phyloP scores from a whole-genome alignment of 306 rosid species.

The Pyrus pyrifolia region DNA sequence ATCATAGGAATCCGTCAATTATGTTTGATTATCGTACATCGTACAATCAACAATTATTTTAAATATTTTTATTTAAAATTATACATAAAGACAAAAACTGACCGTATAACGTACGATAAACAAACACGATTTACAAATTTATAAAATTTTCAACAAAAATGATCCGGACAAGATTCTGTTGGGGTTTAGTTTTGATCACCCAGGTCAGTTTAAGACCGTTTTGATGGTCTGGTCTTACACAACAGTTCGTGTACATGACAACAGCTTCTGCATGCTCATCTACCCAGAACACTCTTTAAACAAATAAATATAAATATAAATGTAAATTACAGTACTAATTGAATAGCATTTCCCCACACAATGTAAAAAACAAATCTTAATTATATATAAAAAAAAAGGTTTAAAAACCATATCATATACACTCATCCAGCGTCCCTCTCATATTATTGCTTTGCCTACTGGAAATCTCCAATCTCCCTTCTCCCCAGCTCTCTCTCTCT shows the following conservation, averaged over 20 bases:
- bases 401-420: constrained; percentile 21
- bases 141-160: no score
- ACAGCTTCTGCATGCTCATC: constrained; percentile 19
- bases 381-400: neutral
- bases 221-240: neutral
- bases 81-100: no score
- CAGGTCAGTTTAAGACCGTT: constrained; percentile 69
- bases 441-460: constrained; percentile 17
- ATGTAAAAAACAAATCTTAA: constrained; percentile 2
- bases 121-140: rapidly evolving
- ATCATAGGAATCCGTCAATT: no score
- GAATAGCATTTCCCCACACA: neutral
- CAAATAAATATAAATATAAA: neutral
- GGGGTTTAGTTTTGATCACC: constrained; percentile 7
- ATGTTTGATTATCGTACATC: rapidly evolving
- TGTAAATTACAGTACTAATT: neutral
- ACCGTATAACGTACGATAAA: rapidly evolving
- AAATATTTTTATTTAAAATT: no score
- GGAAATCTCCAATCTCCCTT: constrained; percentile 21
- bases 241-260: constrained; percentile 9
- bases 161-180: no score
- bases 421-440: constrained; percentile 18
- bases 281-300: neutral
- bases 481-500: neutral
- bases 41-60: rapidly evolving